These are phyloP conservation scores for Aschersonia sp. DNA, from an alignment of 2,329 filamentous ascomycete genomes.

Conservation along the genomic window DNA sequence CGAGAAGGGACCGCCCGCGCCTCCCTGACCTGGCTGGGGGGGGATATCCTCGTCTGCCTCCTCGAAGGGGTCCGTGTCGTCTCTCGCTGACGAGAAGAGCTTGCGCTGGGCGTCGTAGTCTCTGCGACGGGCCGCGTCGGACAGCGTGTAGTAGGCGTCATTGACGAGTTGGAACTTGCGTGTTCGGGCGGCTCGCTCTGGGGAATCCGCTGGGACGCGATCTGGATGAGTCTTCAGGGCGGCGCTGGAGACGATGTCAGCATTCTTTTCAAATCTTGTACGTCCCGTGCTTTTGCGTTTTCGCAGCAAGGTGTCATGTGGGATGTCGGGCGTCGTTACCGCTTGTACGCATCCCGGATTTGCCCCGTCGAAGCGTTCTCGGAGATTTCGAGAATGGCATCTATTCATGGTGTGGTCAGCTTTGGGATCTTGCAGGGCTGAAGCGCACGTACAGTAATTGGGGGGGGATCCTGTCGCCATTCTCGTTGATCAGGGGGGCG, in stretches of 20 bases:
- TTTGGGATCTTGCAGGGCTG: neutral
- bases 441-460: conserved; percentile 38
- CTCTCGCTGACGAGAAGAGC: conserved; percentile 14
- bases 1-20: conserved; percentile 41
- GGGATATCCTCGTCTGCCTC: conserved; percentile 27
- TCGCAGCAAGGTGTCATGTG: neutral
- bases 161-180: conserved; percentile 85
- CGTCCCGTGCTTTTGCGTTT: neutral
- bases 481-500: conserved; percentile 7
- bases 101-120: conserved; percentile 65
- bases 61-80: conserved; percentile 28
- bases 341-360: conserved; percentile 90
- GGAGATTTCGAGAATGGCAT: conserved; percentile 59
- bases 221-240: conserved; percentile 91
- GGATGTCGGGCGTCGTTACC: conserved; percentile 27
- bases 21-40: conserved; percentile 19
- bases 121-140: conserved; percentile 58
- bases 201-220: conserved; percentile 69
- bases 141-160: conserved; percentile 86
- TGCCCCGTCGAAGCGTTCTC: conserved; percentile 67
- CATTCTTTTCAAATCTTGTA: neutral
- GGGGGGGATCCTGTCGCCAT: conserved; percentile 28
- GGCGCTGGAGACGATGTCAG: conserved; percentile 35
- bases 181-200: conserved; percentile 69
- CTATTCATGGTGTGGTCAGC: conserved; percentile 24